Conservation (phyloP, 2,329 filamentous ascomycete species). For the Tricladium varicosporioides region DNA sequence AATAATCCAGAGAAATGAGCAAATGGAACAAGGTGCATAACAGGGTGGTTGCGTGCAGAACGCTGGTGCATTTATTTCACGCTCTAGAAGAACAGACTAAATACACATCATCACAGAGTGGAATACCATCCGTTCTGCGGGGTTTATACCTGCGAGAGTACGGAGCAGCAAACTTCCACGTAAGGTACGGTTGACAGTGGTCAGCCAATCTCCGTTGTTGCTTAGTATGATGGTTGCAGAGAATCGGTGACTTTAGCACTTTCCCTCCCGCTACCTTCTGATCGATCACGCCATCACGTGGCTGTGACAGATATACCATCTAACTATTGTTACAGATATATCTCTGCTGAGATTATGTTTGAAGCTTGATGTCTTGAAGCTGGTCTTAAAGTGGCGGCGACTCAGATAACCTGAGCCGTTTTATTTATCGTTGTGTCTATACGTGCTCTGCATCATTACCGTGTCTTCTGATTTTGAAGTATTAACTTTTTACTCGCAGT, state of each 20-base stretch:
- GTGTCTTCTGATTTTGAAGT: constrained; percentile 15
- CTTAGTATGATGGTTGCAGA: neutral
- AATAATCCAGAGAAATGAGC: neutral
- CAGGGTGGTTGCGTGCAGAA: neutral
- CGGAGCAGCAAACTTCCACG: neutral
- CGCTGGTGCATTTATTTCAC: constrained; percentile 8
- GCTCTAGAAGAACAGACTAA: neutral
- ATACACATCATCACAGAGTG: neutral
- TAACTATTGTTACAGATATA: neutral
- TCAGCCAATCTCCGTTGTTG: neutral
- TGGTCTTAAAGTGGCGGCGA: neutral
- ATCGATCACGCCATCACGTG: neutral
- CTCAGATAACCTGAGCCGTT: too few relatives aligned
- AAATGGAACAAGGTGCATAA: neutral
- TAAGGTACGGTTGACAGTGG: neutral
- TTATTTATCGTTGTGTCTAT: neutral
- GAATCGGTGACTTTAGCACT: constrained; percentile 17
- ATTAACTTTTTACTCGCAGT: constrained; percentile 27
- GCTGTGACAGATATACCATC: neutral
- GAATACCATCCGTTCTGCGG: constrained; percentile 5
- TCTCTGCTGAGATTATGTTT: neutral
- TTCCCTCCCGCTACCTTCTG: constrained; percentile 2
- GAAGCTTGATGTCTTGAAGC: neutral
- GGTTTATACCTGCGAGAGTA: constrained; percentile 14
- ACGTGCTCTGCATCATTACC: constrained; percentile 11